Conservation (phyloP, 345 rosid genomes). For the Linum trigynum region DNA sequence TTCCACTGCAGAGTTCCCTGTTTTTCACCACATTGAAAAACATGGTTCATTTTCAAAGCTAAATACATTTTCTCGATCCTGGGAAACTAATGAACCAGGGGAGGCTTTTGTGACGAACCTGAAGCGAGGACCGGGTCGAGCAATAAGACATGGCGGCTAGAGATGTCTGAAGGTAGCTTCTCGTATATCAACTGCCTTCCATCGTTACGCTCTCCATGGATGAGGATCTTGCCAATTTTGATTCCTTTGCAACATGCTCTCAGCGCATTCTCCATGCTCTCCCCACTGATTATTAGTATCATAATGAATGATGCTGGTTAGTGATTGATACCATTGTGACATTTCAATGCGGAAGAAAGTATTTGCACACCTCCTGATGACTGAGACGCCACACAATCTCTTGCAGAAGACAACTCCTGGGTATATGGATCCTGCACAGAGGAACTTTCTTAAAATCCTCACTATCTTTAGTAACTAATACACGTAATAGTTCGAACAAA, state of each 20-base stretch:
- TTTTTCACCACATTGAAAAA: constrained; percentile 12
- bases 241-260: constrained; percentile 93
- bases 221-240: constrained; percentile 82
- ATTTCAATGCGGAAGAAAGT: not conserved
- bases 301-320: not conserved
- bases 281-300: constrained; percentile 47
- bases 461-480: not conserved
- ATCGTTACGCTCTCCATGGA: constrained; percentile 58
- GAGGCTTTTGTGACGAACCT: constrained; percentile 35
- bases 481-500: not conserved
- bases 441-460: not conserved
- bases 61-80: not conserved
- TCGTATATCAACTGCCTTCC: constrained; percentile 87
- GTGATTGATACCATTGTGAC: not conserved
- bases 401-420: constrained; percentile 77
- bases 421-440: constrained; percentile 60
- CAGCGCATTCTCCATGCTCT: constrained; percentile 94
- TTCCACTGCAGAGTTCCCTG: constrained; percentile 76
- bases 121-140: constrained; percentile 94
- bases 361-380: constrained; percentile 64
- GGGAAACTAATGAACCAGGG: not conserved
- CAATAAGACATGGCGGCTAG: constrained; percentile 70
- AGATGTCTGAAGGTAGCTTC: constrained; percentile 79
- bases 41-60: not conserved
- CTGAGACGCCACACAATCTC: constrained; percentile 73